phyloP scores from a whole-genome alignment of 495 filamentous ascomycete species.

The Neurospora africana region DNA sequence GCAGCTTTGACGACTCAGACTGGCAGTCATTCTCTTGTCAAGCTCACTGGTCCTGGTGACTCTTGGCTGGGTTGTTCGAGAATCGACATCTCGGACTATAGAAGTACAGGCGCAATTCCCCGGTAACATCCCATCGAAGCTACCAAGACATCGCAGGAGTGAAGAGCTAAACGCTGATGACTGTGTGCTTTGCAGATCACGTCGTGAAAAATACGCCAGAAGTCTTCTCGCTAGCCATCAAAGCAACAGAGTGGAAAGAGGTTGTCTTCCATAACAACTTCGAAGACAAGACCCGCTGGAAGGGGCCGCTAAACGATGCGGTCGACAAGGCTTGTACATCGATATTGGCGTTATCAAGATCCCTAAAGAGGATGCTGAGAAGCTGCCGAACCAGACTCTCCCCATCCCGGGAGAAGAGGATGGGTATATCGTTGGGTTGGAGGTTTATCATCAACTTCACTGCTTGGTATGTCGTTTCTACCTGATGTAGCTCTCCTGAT shows the following conservation, averaged over 20 bases:
- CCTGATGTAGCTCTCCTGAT: background rate
- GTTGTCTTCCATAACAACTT: conserved; percentile 5
- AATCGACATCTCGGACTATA: too few relatives aligned
- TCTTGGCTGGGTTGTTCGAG: background rate
- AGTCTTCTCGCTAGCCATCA: background rate
- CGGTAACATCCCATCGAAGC: background rate
- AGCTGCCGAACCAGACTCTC: conserved; percentile 1
- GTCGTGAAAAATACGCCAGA: background rate
- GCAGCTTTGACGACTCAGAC: background rate
- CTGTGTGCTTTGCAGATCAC: background rate
- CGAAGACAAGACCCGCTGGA: background rate
- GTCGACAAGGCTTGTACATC: conserved; percentile 2
- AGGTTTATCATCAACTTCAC: conserved; percentile 14
- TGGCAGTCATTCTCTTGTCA: background rate
- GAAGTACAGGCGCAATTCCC: background rate
- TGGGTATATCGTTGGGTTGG: conserved; percentile 2
- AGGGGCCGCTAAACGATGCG: conserved; percentile 1
- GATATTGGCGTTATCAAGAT: conserved; percentile 2
- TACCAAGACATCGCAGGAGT: background rate
- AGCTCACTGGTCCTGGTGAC: background rate
- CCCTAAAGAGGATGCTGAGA: background rate
- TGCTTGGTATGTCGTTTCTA: conserved; percentile 3
- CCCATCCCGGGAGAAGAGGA: background rate
- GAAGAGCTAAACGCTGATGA: background rate
- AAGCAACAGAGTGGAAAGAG: background rate